A percentile compares a stretch with the other conserved stretches of the same genome.
Evolutionary conservation across 139 green algal species (phyloP).

Genomic region (Closterium sp.): DNA sequence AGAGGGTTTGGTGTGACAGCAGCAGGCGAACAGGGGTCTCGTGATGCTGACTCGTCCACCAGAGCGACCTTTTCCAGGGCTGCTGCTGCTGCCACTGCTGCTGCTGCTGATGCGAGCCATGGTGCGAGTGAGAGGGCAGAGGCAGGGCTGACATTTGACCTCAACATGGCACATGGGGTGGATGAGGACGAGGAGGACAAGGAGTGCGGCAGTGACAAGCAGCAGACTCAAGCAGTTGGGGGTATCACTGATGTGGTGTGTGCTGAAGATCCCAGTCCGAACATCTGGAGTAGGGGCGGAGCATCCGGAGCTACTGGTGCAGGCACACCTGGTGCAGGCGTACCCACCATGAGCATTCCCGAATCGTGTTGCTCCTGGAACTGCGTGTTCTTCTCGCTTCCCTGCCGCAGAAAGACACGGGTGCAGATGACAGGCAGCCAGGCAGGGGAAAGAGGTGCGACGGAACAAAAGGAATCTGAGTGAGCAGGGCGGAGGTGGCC

Average conservation of each 20-base stretch:
- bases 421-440: background rate
- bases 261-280: background rate
- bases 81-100: background rate
- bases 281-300: background rate
- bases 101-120: background rate
- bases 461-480: background rate
- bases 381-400: background rate
- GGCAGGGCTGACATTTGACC: background rate
- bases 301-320: background rate
- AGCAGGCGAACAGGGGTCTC: background rate
- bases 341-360: background rate
- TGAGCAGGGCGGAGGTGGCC: background rate
- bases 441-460: background rate
- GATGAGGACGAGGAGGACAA: background rate
- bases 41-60: background rate
- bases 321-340: background rate
- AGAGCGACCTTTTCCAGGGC: background rate
- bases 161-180: background rate
- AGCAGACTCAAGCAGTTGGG: background rate
- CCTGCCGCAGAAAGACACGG: background rate
- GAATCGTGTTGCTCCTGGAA: background rate
- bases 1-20: background rate
- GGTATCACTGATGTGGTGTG: background rate
- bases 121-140: background rate
- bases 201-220: background rate